Percentiles rank a stretch among this genome's conserved stretches.
Evolutionary conservation across 495 filamentous ascomycete species (phyloP).

Genomic region (Penicillium antarcticum): DNA sequence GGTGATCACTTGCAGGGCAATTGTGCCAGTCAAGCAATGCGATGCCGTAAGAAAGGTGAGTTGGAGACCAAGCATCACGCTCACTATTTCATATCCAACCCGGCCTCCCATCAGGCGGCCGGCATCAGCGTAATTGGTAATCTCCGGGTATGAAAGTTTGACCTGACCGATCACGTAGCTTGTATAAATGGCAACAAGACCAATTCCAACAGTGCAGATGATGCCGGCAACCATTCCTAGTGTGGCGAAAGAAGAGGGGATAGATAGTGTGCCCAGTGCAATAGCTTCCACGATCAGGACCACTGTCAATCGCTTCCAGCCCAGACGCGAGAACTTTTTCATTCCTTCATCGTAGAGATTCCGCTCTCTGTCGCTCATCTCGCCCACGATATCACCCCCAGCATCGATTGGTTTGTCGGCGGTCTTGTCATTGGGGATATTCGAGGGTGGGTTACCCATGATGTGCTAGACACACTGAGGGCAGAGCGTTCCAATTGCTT

Average conservation of each 20-base stretch:
- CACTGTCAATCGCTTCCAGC: constrained; percentile 38
- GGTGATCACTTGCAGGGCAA: constrained; percentile 62
- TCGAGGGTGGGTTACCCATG: too few relatives aligned
- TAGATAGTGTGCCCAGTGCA: constrained; percentile 58
- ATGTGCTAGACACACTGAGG: too few relatives aligned
- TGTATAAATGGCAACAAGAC: constrained; percentile 67
- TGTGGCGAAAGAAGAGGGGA: constrained; percentile 56
- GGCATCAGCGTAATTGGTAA: constrained; percentile 65
- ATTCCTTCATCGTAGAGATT: constrained; percentile 26
- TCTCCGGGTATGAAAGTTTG: constrained; percentile 60
- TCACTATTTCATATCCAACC: constrained; percentile 61
- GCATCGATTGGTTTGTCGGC: too few relatives aligned
- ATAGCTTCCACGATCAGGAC: constrained; percentile 63
- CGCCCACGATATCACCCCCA: constrained; percentile 22
- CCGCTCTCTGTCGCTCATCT: constrained; percentile 30
- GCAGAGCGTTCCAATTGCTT: too few relatives aligned
- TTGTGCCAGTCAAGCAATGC: constrained; percentile 68
- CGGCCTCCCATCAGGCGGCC: constrained; percentile 41
- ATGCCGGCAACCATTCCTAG: constrained; percentile 58
- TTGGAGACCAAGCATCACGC: constrained; percentile 56
- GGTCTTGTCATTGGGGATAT: too few relatives aligned
- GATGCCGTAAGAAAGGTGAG: constrained; percentile 68
- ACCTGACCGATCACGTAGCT: constrained; percentile 71
- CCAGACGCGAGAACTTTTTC: constrained; percentile 31
- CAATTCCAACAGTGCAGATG: constrained; percentile 54